Base-by-base conservation (phyloP, 169 alveolate species). In the Cryptosporidium ryanae region DNA sequence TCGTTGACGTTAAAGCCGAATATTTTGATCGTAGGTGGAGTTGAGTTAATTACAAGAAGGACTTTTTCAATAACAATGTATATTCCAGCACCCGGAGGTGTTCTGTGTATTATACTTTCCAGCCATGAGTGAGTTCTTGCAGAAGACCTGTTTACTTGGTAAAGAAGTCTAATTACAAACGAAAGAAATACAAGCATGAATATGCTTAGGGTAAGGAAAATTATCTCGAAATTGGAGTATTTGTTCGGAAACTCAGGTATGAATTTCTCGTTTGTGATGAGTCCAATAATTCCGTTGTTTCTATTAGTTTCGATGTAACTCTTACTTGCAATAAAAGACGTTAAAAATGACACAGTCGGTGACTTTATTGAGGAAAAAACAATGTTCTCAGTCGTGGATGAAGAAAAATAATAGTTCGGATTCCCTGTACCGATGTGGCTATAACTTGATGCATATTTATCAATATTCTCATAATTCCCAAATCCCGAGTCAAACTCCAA, bases 31-130 rank as follows among this genome's bases (percentile, higher is more conserved):
- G 63, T 31, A 8, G 87, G 87, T 1, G 87, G 87, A 15, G 87
- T 76, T 25, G 87, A 76, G 63, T 55, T 76, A 0, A 76, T 76
- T 18, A 76, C 87, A 17, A 76, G 48, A 17, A 76, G 29, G 18
- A 76, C 87, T 61, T 76, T 76, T 50, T 76, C 87, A n/a, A 76
- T 76, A 8, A 76, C 87, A 23, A 76, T 76, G 43, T 76, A 76
- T 29, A 76, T 76, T 27, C 87, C 87, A 2, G 87, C 87, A 18
- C 87, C 87, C 1, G 87, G 87, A 13, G 87, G 87, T 57, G 87
- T 76, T 59, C 87, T 76, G n/a, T 76, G 87, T 23, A 76, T 8
- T 21, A 76, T 76, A 44, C 63, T 57, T 46, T 76, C 76, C 15
- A 76, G 8, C 87, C 87, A 76, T 18, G 87, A 76, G n/a, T 76